These are phyloP conservation scores for Ambrosia trifida DNA, from an alignment of 129 eudicot genomes.

Conservation along the genomic window DNA sequence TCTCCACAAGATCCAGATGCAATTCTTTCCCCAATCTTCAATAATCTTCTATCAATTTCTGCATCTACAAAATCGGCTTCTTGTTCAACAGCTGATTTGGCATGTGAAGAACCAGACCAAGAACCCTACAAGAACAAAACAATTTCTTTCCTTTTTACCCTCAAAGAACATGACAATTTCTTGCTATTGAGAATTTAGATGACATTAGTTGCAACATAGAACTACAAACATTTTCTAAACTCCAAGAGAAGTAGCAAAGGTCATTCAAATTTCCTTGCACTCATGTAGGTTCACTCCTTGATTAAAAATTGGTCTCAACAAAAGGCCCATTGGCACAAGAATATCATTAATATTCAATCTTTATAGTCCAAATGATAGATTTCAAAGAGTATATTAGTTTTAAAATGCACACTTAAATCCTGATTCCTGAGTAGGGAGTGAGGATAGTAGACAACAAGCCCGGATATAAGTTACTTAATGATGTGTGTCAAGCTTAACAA, in stretches of 20 bases:
- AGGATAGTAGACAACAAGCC: not conserved
- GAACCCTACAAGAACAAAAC: not conserved
- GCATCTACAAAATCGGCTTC: conserved; percentile 43
- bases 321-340: not conserved
- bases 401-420: not conserved
- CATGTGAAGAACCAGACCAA: conserved; percentile 42
- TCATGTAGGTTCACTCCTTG: not conserved
- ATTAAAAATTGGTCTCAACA: not conserved
- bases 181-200: not conserved
- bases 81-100: conserved; percentile 47
- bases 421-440: not conserved
- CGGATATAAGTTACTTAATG: not conserved
- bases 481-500: not conserved
- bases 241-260: not conserved
- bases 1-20: conserved; percentile 82
- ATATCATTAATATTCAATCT: not conserved
- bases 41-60: conserved; percentile 64
- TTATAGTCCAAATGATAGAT: not conserved
- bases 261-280: too few relatives aligned
- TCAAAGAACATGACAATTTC: not conserved
- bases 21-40: conserved; percentile 57
- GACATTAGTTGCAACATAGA: not conserved
- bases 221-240: not conserved
- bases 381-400: not conserved
- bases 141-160: not conserved